Conservation (phyloP, 164 flowering plant species). For the Stephania japonica region DNA sequence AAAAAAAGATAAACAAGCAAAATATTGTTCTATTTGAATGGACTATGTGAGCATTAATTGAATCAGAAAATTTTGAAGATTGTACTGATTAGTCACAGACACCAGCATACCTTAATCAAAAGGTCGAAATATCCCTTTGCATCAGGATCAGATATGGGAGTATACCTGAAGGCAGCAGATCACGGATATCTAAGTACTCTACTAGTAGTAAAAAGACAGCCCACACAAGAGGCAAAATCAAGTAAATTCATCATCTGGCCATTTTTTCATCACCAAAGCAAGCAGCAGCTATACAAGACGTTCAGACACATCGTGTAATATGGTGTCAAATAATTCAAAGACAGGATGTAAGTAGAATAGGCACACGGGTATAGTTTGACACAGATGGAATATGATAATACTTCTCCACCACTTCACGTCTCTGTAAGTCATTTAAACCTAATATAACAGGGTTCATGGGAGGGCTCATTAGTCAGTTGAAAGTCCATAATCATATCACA, state of each 20-base stretch:
- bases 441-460: neutral
- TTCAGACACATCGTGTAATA: neutral
- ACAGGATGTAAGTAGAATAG: neutral
- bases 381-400: neutral
- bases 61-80: neutral
- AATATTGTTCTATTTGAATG: neutral
- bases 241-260: neutral
- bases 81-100: neutral
- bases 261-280: neutral
- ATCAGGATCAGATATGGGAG: conserved; percentile 96
- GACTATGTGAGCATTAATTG: neutral
- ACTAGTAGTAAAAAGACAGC: neutral
- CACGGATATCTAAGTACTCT: conserved; percentile 2
- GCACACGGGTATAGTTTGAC: neutral
- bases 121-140: conserved; percentile 90
- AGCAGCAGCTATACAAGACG: neutral
- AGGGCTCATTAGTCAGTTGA: neutral
- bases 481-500: neutral
- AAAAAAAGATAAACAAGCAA: neutral
- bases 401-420: neutral
- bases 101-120: conserved; percentile 65
- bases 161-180: conserved; percentile 53
- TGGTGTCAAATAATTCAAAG: neutral
- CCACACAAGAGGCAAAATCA: neutral
- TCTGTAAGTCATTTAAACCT: neutral